phyloP scores from a whole-genome alignment of 805 yeast species.

The Yarrowia bubula region DNA sequence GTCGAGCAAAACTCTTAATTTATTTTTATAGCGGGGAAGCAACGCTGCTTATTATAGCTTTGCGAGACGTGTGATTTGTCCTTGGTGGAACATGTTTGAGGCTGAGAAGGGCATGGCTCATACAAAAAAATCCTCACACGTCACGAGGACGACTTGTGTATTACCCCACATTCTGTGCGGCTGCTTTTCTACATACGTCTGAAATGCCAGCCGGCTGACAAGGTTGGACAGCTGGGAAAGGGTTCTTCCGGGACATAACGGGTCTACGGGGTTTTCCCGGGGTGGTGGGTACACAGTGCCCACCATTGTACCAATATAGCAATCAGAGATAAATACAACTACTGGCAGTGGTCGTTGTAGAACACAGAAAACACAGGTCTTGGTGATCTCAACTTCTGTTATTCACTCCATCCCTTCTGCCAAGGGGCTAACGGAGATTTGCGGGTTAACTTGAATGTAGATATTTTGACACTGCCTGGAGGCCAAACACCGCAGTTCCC shows the following conservation, averaged over 20 bases:
- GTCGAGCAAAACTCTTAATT: background rate
- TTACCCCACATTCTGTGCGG: constrained; percentile 9
- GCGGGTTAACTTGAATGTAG: constrained; percentile 1
- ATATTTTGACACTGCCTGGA: background rate
- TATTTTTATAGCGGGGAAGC: background rate
- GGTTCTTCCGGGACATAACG: background rate
- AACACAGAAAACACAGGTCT: background rate
- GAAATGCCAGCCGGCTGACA: background rate
- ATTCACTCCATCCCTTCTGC: background rate
- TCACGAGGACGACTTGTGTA: no score
- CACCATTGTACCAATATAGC: background rate
- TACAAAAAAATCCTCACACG: no score
- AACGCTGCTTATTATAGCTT: background rate
- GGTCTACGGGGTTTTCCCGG: constrained; percentile 1
- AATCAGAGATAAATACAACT: no score
- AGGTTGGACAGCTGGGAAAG: background rate
- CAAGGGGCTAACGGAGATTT: background rate
- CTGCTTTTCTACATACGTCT: background rate
- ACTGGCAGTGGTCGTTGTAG: no score
- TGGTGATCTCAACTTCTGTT: background rate
- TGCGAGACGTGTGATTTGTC: no score
- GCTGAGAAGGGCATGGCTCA: no score
- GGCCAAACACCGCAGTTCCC: no score
- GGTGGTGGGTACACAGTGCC: background rate
- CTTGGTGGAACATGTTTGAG: no score